Evolutionary conservation across 2,329 filamentous ascomycete species (phyloP).

Genomic region (Sporothrix pallida): DNA sequence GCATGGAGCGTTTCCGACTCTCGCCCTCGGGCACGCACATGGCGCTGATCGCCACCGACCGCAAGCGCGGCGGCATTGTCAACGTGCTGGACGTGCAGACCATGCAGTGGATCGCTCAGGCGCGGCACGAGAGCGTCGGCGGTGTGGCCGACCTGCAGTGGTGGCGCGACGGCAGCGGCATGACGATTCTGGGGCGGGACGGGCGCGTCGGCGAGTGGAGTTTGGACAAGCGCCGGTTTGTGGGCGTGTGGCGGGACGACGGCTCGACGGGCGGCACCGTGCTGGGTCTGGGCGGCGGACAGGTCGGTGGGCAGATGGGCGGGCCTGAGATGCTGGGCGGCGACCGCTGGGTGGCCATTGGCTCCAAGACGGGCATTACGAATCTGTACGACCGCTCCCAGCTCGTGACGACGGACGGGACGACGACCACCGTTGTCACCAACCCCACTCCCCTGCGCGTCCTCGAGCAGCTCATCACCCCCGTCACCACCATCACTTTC

Average conservation of each 20-base stretch:
- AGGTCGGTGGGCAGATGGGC: slow-evolving; percentile 41
- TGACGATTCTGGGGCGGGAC: slow-evolving; percentile 82
- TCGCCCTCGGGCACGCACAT: slow-evolving; percentile 88
- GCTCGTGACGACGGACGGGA: slow-evolving; percentile 59
- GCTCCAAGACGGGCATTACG: slow-evolving; percentile 83
- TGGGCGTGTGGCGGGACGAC: slow-evolving; percentile 88
- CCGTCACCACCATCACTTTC: slow-evolving; percentile 79
- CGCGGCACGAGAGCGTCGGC: slow-evolving; percentile 78
- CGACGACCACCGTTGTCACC: slow-evolving; percentile 61
- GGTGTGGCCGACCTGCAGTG: slow-evolving; percentile 91
- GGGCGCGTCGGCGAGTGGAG: slow-evolving; percentile 92
- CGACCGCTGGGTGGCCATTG: slow-evolving; percentile 87
- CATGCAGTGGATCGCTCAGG: slow-evolving; percentile 85
- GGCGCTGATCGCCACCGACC: slow-evolving; percentile 77
- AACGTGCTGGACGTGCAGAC: slow-evolving; percentile 82
- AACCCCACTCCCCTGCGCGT: slow-evolving; percentile 73
- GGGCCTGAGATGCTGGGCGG: slow-evolving; percentile 70
- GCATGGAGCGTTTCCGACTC: slow-evolving; percentile 88
- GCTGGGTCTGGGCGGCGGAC: slow-evolving; percentile 74
- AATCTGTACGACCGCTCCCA: slow-evolving; percentile 88
- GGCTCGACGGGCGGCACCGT: slow-evolving; percentile 86
- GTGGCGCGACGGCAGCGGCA: slow-evolving; percentile 84
- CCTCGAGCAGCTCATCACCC: slow-evolving; percentile 86
- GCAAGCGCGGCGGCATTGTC: slow-evolving; percentile 85
- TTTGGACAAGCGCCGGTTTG: slow-evolving; percentile 68